Evolutionary conservation across 805 yeast species (phyloP), one percentile per base, ranked within the genome.

Genomic region (Zygosaccharomyces bisporus): DNA sequence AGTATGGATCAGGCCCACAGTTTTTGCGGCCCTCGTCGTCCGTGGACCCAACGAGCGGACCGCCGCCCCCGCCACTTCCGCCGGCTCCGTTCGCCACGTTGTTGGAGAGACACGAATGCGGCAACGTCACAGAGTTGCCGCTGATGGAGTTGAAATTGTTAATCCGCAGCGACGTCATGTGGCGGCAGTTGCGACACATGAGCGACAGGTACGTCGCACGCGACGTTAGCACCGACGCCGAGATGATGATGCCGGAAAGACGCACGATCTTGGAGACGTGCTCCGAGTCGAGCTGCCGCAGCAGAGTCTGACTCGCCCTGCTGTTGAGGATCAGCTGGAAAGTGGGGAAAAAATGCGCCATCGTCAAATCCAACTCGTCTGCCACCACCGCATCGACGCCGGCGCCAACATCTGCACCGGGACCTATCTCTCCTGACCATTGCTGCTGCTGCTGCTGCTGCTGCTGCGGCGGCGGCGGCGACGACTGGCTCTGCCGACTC

Each of bases 1-100:
- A 77, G 58, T 89, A 93, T 2, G 99, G 99, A 56, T 91, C 96
- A 10, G 82, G 79, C 1, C 96, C 95, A 70, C 99, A 93, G 48
- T 68, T 57, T 33, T 63, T 55, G 12, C 71, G 44, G 30, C 54
- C 50, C 32, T 45, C 48, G 34, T 57, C 41, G 21, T 50, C 55
- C 40, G 56, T 48, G n/a, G 56, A 47, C 32, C 54, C 51, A 45
- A 49, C 27, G 31, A 46, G 16, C 38, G 49, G 30, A 37, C 49
- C 13, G 31, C 39, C 39, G 29, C 27, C 40, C 29, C 30, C 36
- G 23, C 34, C 44, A 32, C 39, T n/a, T n/a, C 39, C 39, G 29
- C 27, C 40, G 30, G 25, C 36, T 17, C 34, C 44, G 27, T 42
- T 43, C 30, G 44, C 42, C 2, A 51, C 7, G 53, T 39, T 8